phyloP scores from a whole-genome alignment of 768 basidiomycete species.

The Trametes cubensis region DNA sequence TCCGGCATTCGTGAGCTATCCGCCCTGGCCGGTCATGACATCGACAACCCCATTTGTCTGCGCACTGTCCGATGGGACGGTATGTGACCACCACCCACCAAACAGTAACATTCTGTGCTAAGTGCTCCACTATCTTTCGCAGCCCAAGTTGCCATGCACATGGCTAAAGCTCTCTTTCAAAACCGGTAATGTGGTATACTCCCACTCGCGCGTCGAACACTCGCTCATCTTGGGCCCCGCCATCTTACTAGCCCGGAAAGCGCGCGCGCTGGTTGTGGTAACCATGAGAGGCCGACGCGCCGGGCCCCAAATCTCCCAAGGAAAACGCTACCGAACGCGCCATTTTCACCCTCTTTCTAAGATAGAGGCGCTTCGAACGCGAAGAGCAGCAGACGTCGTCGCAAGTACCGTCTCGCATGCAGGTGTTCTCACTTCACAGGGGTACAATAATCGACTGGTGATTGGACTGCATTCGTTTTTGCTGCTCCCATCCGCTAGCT shows the following conservation, averaged over 20 bases:
- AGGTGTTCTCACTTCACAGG: background rate
- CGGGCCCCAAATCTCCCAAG: constrained; percentile 7
- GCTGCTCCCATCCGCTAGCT: constrained; percentile 6
- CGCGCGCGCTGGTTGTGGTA: background rate
- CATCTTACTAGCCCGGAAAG: background rate
- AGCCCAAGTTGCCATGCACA: background rate
- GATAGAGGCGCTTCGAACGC: background rate
- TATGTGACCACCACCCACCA: constrained; percentile 10
- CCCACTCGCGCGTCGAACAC: background rate
- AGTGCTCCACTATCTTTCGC: background rate
- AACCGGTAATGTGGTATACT: background rate
- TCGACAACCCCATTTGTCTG: background rate
- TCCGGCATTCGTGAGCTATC: background rate
- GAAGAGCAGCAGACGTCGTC: background rate
- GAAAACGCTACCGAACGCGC: background rate
- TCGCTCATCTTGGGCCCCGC: background rate
- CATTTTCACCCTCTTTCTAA: background rate
- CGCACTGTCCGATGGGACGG: background rate
- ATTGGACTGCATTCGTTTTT: background rate
- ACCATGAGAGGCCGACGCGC: constrained; percentile 8
- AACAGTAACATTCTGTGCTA: background rate
- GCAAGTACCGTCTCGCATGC: background rate
- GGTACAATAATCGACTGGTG: constrained; percentile 2
- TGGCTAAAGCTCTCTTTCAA: background rate
- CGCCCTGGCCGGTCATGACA: background rate